Percentiles rank a stretch among this genome's conserved stretches.
Conservation (phyloP, 2,329 filamentous ascomycete species). For the Alternaria consortialis region DNA sequence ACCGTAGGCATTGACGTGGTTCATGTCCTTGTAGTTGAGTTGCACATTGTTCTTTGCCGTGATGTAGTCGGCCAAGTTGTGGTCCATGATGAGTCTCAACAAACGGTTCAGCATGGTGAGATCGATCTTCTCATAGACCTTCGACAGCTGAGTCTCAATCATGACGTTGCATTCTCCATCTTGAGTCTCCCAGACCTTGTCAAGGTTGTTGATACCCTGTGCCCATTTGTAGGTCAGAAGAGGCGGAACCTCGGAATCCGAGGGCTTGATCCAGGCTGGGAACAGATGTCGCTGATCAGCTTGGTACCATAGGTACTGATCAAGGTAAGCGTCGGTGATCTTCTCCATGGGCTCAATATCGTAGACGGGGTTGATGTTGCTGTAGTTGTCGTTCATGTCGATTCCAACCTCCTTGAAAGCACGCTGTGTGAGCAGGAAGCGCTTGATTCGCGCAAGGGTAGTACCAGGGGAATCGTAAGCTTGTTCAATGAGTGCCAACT, state of each 20-base stretch:
- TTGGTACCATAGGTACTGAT: conserved; percentile 99
- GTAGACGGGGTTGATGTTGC: conserved; percentile 97
- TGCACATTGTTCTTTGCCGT: conserved; percentile 99
- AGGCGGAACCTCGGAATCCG: conserved; percentile 95
- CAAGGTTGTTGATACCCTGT: conserved; percentile 97
- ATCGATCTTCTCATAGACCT: conserved; percentile 99
- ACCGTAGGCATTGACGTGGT: conserved; percentile 97
- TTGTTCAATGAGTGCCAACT: conserved; percentile 95
- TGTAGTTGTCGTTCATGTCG: conserved; percentile 99
- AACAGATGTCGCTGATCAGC: conserved; percentile 97
- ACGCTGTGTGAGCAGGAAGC: conserved; percentile 93
- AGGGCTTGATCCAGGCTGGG: conserved; percentile 98
- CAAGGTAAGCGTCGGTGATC: conserved; percentile 97
- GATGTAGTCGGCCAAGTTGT: conserved; percentile 98
- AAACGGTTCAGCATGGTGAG: conserved; percentile 93
- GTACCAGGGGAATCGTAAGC: conserved; percentile 98
- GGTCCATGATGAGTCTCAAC: conserved; percentile 95
- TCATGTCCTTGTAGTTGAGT: conserved; percentile 99
- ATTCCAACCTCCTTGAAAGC: conserved; percentile 99
- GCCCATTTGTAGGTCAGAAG: conserved; percentile 98
- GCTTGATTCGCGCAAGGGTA: conserved; percentile 94
- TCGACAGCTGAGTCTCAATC: conserved; percentile 98
- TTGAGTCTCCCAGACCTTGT: conserved; percentile 91
- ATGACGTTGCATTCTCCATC: conserved; percentile 98
- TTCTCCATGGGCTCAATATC: conserved; percentile 99